Evolutionary conservation across 208 protist genomes (phyloP).

Genomic region (Wallacemonas rigidus): DNA sequence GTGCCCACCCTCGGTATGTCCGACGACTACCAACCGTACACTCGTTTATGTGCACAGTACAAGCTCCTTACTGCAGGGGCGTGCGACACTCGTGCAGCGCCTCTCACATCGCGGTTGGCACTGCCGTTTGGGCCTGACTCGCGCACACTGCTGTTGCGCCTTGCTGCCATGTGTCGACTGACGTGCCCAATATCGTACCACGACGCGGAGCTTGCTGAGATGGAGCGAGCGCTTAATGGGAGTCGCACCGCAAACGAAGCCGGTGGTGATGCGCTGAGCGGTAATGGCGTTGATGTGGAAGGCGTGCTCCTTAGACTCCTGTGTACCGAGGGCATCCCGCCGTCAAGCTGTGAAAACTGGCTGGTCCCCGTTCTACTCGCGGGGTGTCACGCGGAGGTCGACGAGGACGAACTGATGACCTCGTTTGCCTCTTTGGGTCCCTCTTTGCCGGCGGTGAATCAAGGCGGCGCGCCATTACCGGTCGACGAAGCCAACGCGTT

Average conservation of each 20-base stretch:
- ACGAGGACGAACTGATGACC: constrained; percentile 36
- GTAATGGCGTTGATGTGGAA: constrained; percentile 26
- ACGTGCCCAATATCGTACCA: neutral
- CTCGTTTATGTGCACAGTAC: too few relatives aligned
- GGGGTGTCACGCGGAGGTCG: constrained; percentile 37
- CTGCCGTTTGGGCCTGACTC: constrained; percentile 9
- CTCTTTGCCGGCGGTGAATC: neutral
- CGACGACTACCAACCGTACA: too few relatives aligned
- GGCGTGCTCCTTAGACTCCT: constrained; percentile 8
- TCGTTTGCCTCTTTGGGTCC: neutral
- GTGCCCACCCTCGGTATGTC: too few relatives aligned
- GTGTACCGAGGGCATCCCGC: constrained; percentile 12
- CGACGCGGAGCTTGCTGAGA: neutral
- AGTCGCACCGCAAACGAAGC: too few relatives aligned
- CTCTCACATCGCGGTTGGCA: neutral
- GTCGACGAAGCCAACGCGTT: neutral
- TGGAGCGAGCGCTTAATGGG: neutral
- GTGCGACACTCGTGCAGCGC: neutral
- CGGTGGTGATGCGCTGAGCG: neutral
- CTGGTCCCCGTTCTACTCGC: constrained; percentile 36
- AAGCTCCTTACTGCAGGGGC: too few relatives aligned
- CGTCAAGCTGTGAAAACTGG: constrained; percentile 41
- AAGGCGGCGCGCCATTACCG: too few relatives aligned
- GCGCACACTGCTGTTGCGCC: constrained; percentile 8
- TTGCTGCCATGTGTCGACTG: neutral